phyloP scores from a whole-genome alignment of 2,329 filamentous ascomycete species.

The Aureobasidium mangrovei region DNA sequence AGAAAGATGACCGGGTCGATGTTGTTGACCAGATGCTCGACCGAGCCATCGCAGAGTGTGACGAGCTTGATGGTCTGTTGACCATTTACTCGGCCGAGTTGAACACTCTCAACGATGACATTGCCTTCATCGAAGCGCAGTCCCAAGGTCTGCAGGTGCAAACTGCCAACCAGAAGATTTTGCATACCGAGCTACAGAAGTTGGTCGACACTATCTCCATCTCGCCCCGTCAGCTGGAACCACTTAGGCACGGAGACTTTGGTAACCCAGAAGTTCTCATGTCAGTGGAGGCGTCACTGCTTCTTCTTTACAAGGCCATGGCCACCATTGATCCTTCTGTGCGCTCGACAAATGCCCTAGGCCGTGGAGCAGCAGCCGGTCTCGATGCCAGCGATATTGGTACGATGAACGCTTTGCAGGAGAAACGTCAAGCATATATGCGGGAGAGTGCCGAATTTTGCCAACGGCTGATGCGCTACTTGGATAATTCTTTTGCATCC shows the following conservation, averaged over 20 bases:
- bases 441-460: constrained; percentile 69
- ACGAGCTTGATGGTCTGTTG: constrained; percentile 87
- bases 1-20: constrained; percentile 83
- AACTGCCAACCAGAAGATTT: constrained; percentile 88
- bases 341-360: constrained; percentile 43
- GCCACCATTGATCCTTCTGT: constrained; percentile 82
- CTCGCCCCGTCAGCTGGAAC: constrained; percentile 63
- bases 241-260: constrained; percentile 64
- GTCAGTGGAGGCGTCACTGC: constrained; percentile 67
- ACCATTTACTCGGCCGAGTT: constrained; percentile 93
- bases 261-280: constrained; percentile 62
- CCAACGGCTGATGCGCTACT: constrained; percentile 68
- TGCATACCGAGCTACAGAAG: constrained; percentile 81
- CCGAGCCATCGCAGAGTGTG: constrained; percentile 84
- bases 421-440: constrained; percentile 86
- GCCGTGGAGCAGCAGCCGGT: constrained; percentile 51
- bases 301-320: constrained; percentile 85
- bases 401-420: constrained; percentile 86
- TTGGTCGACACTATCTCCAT: constrained; percentile 90
- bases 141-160: constrained; percentile 95
- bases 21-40: constrained; percentile 82
- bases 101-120: constrained; percentile 87
- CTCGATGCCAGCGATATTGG: constrained; percentile 60
- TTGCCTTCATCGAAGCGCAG: constrained; percentile 94
- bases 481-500: constrained; percentile 70